Evolutionary conservation across 345 rosid genomes (phyloP), one percentile per base, ranked within the genome.

Genomic region (Melaleuca alternifolia): DNA sequence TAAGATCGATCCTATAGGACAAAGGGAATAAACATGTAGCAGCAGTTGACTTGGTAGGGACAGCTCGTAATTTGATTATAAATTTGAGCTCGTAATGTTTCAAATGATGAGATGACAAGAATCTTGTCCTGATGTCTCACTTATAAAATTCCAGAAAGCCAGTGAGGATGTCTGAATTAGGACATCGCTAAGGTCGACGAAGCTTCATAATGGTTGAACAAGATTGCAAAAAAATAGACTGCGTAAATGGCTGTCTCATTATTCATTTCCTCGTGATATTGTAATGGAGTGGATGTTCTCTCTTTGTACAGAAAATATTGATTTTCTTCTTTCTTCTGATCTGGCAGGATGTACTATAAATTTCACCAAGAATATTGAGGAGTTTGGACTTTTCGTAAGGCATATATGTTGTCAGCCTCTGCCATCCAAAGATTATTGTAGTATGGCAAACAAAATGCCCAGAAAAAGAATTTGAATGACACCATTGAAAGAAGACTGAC

Each of bases 41-140:
- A 86, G 23, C 41, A 84, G 92, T 93, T 93, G 94, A 93, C 94
- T 88, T 89, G 52, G 59, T 54, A 82, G 79, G 18, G 85, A 86
- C 93, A 93, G 94, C 93, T 91, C 88, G 92, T 89, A 84, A 75
- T n/a, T 79, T 51, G 51, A 79, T 30, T 54, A 76, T 62, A 23
- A 54, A 85, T 71, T 71, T 12, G 23, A 71, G 79, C 48, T 71
- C 48, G 5, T 71, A 85, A 86, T 86, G 46, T 83, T 83, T 54
- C 54, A 84, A 89, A 79, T 21, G 87, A 86, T 86, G 88, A 77
- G 86, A 86, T 84, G 85, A 84, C 37, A 50, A 87, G 90, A 83
- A 91, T 92, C 90, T 87, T 84, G 88, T 50, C 24, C 37, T 51
- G 44, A 54, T 23, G 30, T 41, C 53, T 48, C 82, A 20, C 61